A percentile compares a stretch with the other conserved stretches of the same genome.
Conservation (phyloP, 2,329 filamentous ascomycete species). For the Graphium sp. region DNA sequence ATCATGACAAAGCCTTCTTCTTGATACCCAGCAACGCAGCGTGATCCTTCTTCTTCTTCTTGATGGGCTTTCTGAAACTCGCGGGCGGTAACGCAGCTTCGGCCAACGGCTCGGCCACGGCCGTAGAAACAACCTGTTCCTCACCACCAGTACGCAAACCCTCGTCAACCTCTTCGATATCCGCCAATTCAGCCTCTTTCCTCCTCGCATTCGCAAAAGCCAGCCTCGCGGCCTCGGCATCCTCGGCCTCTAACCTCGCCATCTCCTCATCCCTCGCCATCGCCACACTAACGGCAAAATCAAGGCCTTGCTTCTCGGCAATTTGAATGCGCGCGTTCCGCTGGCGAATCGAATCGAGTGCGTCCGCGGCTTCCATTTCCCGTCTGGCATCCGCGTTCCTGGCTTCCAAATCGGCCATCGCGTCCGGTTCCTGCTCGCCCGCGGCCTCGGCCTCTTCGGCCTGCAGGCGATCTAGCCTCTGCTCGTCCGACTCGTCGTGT, state of each 20-base stretch:
- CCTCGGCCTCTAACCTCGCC: constrained; percentile 57
- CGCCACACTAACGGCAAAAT: constrained; percentile 34
- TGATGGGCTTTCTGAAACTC: constrained; percentile 58
- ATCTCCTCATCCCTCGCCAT: constrained; percentile 40
- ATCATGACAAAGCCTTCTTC: no score
- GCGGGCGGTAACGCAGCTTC: constrained; percentile 22
- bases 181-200: constrained; percentile 25
- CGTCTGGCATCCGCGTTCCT: constrained; percentile 86
- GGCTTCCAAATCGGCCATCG: constrained; percentile 87
- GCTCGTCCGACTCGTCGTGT: constrained; percentile 68
- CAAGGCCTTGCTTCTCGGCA: constrained; percentile 49
- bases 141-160: no score
- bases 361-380: constrained; percentile 95
- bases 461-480: constrained; percentile 72
- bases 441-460: constrained; percentile 49
- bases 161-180: constrained; percentile 15
- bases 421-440: constrained; percentile 59
- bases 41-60: constrained; percentile 80
- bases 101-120: constrained; percentile 8
- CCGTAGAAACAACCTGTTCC: no score
- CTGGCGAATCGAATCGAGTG: constrained; percentile 83
- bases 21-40: constrained; percentile 68
- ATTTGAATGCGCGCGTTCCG: constrained; percentile 78
- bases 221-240: constrained; percentile 61
- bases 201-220: constrained; percentile 56